Base-by-base conservation (phyloP, 176 grass and related monocot genomes). In the Triticum monococcum region DNA sequence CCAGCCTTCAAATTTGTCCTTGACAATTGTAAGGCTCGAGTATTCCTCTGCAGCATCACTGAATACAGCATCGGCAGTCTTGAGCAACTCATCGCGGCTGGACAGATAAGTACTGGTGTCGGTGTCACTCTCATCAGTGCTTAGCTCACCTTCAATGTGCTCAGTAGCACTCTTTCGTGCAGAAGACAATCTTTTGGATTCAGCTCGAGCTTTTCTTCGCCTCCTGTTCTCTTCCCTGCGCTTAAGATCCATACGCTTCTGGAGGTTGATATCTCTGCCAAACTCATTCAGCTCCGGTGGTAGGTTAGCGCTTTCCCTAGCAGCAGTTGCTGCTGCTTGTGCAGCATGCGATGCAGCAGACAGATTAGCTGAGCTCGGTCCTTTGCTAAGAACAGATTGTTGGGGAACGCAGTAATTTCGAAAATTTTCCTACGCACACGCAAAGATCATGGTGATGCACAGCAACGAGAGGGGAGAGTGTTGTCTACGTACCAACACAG, bases 121-220 rank as follows among this genome's bases (percentile, higher is more conserved):
- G 60, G 89, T 92, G 72, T 99, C 97, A 83, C 97, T 99, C 88
- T 99, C 97, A 85, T 99, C 97, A 26, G 94, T 99, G 85, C 97
- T 99, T 80, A 99, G 28, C 78, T 96, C 94, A 83, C 97, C 97
- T 90, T 99, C 97, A 74, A 96, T 87, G 37, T 87, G 81, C 45
- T 85, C 77, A 72, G 30, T 74, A 82, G 45, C 86, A 84, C 82
- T 87, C 82, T 88, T 96, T 30, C 20, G 68, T 63, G 73, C 54
- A 73, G 88, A 83, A 69, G 81, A 70, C 76, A 94, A 83, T 90
- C 88, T 89, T 86, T 96, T 99, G 25, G 84, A 87, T 52, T 96
- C 97, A 22, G 89, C 82, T 10, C 7, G 68, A 81, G 64, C 81
- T 88, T 89, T 96, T 78, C 90, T 94, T 57, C 68, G 78, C 65